Evolutionary conservation across 1,284 basidiomycete species (phyloP).

Genomic region (Cryptococcus amylolentus): DNA sequence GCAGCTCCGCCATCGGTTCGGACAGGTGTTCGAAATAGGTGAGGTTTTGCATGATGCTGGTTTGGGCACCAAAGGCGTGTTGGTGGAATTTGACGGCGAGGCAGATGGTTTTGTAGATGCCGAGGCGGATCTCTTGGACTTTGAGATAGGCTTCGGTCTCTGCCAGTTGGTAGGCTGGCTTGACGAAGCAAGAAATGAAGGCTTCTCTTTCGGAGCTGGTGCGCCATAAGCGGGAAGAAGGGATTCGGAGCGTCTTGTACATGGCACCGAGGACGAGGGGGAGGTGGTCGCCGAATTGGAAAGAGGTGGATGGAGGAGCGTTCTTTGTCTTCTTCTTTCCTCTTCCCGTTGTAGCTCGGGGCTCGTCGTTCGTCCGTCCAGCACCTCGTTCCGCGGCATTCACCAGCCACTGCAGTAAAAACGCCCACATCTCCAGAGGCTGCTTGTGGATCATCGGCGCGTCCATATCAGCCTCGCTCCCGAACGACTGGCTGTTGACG

Average conservation of each 20-base stretch:
- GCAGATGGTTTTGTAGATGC: constrained; percentile 85
- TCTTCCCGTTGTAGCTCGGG: constrained; percentile 40
- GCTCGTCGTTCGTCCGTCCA: constrained; percentile 38
- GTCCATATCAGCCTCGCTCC: constrained; percentile 60
- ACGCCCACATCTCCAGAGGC: constrained; percentile 82
- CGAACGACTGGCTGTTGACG: constrained; percentile 16
- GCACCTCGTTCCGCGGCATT: constrained; percentile 70
- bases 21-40: constrained; percentile 93
- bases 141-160: constrained; percentile 91
- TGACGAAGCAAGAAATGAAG: constrained; percentile 78
- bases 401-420: constrained; percentile 82
- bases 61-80: constrained; percentile 79
- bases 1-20: constrained; percentile 89
- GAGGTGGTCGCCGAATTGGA: constrained; percentile 77
- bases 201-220: constrained; percentile 76
- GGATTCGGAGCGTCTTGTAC: constrained; percentile 67
- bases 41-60: constrained; percentile 83
- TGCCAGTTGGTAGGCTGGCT: constrained; percentile 77
- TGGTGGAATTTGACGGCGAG: constrained; percentile 86
- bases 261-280: constrained; percentile 65
- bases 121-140: constrained; percentile 62
- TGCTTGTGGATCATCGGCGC: constrained; percentile 64
- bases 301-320: constrained; percentile 44
- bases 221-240: constrained; percentile 79
- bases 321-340: constrained; percentile 55